Evolutionary conservation across 352 stramenopile genomes (phyloP).

Genomic region (Pythium sukuiense): DNA sequence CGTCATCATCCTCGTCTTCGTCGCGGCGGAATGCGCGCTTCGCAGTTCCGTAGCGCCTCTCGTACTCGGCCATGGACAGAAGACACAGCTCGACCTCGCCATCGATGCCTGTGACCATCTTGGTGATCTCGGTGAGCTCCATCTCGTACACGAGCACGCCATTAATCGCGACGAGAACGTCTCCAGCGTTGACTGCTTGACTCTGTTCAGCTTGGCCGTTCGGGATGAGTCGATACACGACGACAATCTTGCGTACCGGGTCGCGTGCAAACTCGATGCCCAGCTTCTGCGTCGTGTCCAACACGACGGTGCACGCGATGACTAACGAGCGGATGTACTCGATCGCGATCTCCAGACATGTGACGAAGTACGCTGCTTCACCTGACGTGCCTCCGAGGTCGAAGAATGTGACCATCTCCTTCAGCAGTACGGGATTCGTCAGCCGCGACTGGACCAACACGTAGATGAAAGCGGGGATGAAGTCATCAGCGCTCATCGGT

Average conservation of each 20-base stretch:
- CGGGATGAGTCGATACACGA: slow-evolving; percentile 56
- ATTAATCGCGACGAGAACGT: slow-evolving; percentile 83
- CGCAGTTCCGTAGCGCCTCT: slow-evolving; percentile 53
- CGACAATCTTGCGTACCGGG: slow-evolving; percentile 42
- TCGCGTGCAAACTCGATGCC: slow-evolving; percentile 79
- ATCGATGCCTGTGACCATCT: slow-evolving; percentile 66
- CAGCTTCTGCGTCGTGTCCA: slow-evolving; percentile 65
- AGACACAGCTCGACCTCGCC: slow-evolving; percentile 82
- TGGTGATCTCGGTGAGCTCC: slow-evolving; percentile 70
- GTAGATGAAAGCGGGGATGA: slow-evolving; percentile 89
- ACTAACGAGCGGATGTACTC: slow-evolving; percentile 87
- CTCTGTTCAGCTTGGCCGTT: slow-evolving; percentile 70
- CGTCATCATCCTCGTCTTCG: slow-evolving; percentile 20
- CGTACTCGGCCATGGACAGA: slow-evolving; percentile 72
- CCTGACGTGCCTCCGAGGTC: slow-evolving; percentile 63
- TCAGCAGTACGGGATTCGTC: slow-evolving; percentile 66
- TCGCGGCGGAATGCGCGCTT: slow-evolving; percentile 25
- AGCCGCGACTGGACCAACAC: slow-evolving; percentile 77
- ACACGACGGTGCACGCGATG: slow-evolving; percentile 76
- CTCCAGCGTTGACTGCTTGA: slow-evolving; percentile 50
- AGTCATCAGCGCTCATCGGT: slow-evolving; percentile 86
- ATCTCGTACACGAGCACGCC: slow-evolving; percentile 81
- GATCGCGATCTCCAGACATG: slow-evolving; percentile 84
- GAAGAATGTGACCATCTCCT: slow-evolving; percentile 83
- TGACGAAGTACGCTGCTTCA: slow-evolving; percentile 87